Evolutionary conservation across 306 rosid genomes (phyloP).

Genomic region (Urtica urens): DNA sequence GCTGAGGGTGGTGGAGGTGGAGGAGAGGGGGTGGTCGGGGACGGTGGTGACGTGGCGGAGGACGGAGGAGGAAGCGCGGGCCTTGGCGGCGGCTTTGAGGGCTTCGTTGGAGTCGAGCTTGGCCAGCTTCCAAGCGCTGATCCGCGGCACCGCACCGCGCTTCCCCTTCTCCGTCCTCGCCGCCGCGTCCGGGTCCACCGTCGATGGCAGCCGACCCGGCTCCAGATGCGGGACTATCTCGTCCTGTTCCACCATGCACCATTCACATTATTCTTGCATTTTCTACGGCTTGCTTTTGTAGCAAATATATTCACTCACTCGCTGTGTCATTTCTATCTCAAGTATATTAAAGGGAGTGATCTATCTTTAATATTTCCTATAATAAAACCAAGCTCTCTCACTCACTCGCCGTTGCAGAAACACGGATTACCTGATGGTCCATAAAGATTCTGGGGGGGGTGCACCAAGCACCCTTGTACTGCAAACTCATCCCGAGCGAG

Average conservation of each 20-base stretch:
- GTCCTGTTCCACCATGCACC: too few relatives aligned
- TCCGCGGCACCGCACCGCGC: constrained; percentile 49
- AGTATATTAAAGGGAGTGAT: too few relatives aligned
- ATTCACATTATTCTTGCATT: too few relatives aligned
- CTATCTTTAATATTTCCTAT: too few relatives aligned
- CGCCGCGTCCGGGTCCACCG: constrained; percentile 73
- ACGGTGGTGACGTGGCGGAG: constrained; percentile 60
- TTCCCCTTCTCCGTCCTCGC: constrained; percentile 47
- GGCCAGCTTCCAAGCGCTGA: constrained; percentile 85
- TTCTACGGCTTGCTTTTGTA: too few relatives aligned
- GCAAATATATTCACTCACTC: too few relatives aligned
- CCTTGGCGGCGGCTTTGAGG: constrained; percentile 63
- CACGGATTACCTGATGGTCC: constrained; percentile 71
- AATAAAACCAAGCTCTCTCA: too few relatives aligned
- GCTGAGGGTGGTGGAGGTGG: constrained; percentile 65
- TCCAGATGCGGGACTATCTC: constrained; percentile 81
- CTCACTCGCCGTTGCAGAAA: too few relatives aligned
- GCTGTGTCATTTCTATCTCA: too few relatives aligned
- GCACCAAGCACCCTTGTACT: constrained; percentile 74
- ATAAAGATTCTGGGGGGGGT: constrained; percentile 82
- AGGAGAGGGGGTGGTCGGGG: constrained; percentile 79
- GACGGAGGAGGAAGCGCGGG: constrained; percentile 87
- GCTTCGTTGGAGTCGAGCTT: constrained; percentile 72
- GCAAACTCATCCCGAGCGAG: constrained; percentile 70
- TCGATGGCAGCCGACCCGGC: constrained; percentile 72